Evolutionary conservation across 768 basidiomycete genomes (phyloP).

Genomic region (Clavaria fumosa): DNA sequence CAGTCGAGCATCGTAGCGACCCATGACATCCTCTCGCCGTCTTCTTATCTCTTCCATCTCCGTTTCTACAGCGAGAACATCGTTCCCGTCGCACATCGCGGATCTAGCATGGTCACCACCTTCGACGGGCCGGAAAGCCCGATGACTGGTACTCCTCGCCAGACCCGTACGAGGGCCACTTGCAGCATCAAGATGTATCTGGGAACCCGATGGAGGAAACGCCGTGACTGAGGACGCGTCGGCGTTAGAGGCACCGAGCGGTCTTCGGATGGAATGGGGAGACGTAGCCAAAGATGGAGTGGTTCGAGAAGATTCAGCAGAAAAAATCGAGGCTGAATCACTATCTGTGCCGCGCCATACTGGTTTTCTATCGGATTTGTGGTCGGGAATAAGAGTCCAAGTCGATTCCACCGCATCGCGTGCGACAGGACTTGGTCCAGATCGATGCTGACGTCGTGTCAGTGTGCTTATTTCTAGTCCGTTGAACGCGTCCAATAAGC

Average conservation of each 20-base stretch:
- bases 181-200: conserved; percentile 9
- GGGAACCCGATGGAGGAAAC: conserved; percentile 27
- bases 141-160: conserved; percentile 9
- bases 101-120: background rate
- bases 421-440: conserved; percentile 19
- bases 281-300: conserved; percentile 29
- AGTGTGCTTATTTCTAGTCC: conserved; percentile 45
- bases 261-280: conserved; percentile 17
- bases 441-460: conserved; percentile 28
- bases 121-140: conserved; percentile 7
- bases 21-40: conserved; percentile 48
- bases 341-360: conserved; percentile 16
- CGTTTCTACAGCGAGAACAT: conserved; percentile 21
- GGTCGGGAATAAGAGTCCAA: conserved; percentile 11
- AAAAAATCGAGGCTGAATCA: conserved; percentile 29
- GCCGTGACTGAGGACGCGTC: conserved; percentile 29
- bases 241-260: conserved; percentile 14
- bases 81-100: background rate
- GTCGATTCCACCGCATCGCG: conserved; percentile 17
- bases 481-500: conserved; percentile 53
- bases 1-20: conserved; percentile 52
- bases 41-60: conserved; percentile 50
- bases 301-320: conserved; percentile 26
- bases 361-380: conserved; percentile 10
- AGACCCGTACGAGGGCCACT: conserved; percentile 2